Evolutionary conservation across 495 filamentous ascomycete genomes (phyloP).

Genomic region (Darksidea phi): DNA sequence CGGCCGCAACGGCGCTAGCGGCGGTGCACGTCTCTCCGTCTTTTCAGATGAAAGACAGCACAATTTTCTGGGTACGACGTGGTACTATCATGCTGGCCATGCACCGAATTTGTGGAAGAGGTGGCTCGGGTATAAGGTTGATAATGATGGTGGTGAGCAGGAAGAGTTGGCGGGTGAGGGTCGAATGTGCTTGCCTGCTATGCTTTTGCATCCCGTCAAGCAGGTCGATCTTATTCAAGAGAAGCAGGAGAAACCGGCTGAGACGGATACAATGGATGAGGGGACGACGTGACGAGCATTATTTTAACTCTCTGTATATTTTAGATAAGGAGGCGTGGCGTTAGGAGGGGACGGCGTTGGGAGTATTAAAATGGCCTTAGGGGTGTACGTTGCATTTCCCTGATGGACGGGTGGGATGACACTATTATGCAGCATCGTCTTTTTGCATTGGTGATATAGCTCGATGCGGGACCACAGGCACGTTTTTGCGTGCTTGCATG

Average conservation of each 20-base stretch:
- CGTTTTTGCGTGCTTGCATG: too few relatives aligned
- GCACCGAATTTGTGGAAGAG: slow-evolving; percentile 77
- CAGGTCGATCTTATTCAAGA: slow-evolving; percentile 75
- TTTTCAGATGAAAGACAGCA: slow-evolving; percentile 81
- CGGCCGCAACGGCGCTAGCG: slow-evolving; percentile 75
- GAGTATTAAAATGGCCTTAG: too few relatives aligned
- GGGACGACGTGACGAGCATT: too few relatives aligned
- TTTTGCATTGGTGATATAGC: too few relatives aligned
- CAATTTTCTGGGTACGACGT: slow-evolving; percentile 82
- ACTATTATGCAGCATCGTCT: too few relatives aligned
- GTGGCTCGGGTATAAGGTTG: slow-evolving; percentile 82
- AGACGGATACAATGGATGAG: too few relatives aligned
- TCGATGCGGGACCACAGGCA: too few relatives aligned
- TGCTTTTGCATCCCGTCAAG: slow-evolving; percentile 88
- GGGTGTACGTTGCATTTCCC: too few relatives aligned
- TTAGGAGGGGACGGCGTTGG: too few relatives aligned
- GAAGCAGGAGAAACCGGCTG: slow-evolving; percentile 35
- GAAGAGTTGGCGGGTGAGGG: slow-evolving; percentile 66
- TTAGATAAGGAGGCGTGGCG: too few relatives aligned
- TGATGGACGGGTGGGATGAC: too few relatives aligned
- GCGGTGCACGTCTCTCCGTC: slow-evolving; percentile 68
- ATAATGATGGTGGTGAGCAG: slow-evolving; percentile 83
- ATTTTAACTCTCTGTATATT: too few relatives aligned
- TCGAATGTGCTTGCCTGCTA: slow-evolving; percentile 50
- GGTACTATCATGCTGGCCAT: slow-evolving; percentile 93